Evolutionary conservation across 352 stramenopile genomes (phyloP).

Genomic region (Phytophthora hibernalis): DNA sequence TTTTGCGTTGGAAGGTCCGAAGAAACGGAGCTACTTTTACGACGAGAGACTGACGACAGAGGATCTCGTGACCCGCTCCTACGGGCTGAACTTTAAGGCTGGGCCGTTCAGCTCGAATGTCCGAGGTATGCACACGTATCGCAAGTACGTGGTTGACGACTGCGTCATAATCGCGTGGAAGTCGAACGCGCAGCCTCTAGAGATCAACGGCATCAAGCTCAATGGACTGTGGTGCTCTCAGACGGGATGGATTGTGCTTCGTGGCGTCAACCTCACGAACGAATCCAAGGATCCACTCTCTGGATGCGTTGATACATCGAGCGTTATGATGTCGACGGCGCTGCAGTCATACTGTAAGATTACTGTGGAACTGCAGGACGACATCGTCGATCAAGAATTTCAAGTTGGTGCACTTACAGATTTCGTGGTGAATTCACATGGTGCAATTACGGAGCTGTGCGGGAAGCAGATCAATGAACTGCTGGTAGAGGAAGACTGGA

Average conservation of each 20-base stretch:
- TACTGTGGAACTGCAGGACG: constrained; percentile 52
- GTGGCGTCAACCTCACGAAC: constrained; percentile 13
- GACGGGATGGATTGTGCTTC: constrained; percentile 40
- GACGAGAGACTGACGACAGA: constrained; percentile 41
- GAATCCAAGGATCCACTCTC: neutral
- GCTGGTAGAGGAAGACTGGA: constrained; percentile 59
- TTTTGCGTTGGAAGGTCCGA: constrained; percentile 35
- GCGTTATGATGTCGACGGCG: constrained; percentile 36
- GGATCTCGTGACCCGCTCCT: constrained; percentile 40
- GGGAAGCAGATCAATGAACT: constrained; percentile 44
- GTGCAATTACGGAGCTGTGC: constrained; percentile 39
- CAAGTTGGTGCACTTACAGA: constrained; percentile 51
- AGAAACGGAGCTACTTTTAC: constrained; percentile 42
- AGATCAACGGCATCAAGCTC: constrained; percentile 45
- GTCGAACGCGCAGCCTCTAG: constrained; percentile 51
- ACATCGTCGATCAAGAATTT: constrained; percentile 55
- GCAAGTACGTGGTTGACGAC: constrained; percentile 45
- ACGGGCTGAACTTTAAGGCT: constrained; percentile 35
- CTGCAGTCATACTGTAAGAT: constrained; percentile 65
- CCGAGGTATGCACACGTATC: constrained; percentile 53
- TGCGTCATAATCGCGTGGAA: constrained; percentile 55
- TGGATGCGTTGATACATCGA: constrained; percentile 11
- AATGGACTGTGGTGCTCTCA: constrained; percentile 43
- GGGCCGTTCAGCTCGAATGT: constrained; percentile 42
- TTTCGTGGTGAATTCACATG: constrained; percentile 53